These are phyloP conservation scores for Retiboletus fuscus DNA, from an alignment of 1,284 basidiomycete species.

Conservation along the genomic window DNA sequence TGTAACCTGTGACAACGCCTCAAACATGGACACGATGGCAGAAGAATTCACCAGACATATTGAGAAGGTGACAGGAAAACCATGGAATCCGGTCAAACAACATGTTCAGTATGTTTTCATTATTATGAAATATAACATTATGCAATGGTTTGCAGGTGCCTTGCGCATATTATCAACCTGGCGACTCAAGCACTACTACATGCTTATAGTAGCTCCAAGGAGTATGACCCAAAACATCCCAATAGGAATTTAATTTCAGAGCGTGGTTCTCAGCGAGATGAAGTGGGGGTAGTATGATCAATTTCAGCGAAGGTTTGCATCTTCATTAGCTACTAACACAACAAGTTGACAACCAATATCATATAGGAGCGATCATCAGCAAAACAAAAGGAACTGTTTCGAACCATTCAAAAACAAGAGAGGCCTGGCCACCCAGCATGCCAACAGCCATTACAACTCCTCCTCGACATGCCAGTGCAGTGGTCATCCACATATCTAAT, in stretches of 20 bases:
- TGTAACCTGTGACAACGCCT: too few species aligned
- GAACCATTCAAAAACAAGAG: not conserved
- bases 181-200: not conserved
- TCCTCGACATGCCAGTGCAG: not conserved
- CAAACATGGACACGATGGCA: conserved; percentile 10
- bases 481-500: conserved; percentile 2
- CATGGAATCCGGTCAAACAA: not conserved
- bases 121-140: not conserved
- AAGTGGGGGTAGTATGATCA: not conserved
- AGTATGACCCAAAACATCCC: not conserved
- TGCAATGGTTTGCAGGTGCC: conserved; percentile 8
- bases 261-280: not conserved
- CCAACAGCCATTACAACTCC: not conserved
- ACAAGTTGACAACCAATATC: not conserved
- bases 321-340: not conserved
- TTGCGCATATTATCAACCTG: conserved; percentile 22
- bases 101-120: not conserved
- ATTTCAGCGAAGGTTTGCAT: not conserved
- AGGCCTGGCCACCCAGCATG: not conserved
- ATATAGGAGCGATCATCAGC: not conserved
- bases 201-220: not conserved
- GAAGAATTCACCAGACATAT: conserved; percentile 12
- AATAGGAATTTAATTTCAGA: not conserved
- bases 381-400: not conserved
- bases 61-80: not conserved